A percentile compares a stretch with the other conserved stretches of the same genome.
Conservation (phyloP, 306 rosid genomes). For the Neltuma alba region DNA sequence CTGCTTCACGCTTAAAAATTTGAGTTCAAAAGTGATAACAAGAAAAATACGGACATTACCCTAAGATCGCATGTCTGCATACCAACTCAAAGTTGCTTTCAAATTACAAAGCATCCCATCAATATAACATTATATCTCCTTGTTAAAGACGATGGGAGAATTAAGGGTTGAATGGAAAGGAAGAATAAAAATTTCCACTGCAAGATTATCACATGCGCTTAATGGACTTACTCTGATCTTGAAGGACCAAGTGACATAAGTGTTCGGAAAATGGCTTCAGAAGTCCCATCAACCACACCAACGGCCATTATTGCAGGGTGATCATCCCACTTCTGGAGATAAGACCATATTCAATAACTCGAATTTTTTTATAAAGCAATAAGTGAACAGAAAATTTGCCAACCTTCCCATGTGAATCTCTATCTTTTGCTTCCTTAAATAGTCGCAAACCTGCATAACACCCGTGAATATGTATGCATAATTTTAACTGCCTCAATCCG, state of each 20-base stretch:
- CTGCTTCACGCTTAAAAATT: conserved; percentile 13
- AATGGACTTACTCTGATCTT: conserved; percentile 86
- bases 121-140: conserved; percentile 21
- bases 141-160: background rate
- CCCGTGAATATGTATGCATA: conserved; percentile 25
- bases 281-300: conserved; percentile 87
- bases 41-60: too few relatives aligned
- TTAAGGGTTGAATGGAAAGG: background rate
- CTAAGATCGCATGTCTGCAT: background rate
- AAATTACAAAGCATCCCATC: background rate
- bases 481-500: conserved; percentile 33
- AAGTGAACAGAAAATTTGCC: conserved; percentile 26
- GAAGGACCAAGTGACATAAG: conserved; percentile 92
- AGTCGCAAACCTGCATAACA: conserved; percentile 73
- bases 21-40: background rate
- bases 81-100: conserved; percentile 21
- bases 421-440: conserved; percentile 88
- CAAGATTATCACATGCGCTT: conserved; percentile 20
- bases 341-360: conserved; percentile 27
- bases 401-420: conserved; percentile 76
- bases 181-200: conserved; percentile 25
- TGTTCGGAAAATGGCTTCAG: conserved; percentile 91
- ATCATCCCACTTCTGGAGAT: conserved; percentile 87
- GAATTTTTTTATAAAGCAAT: conserved; percentile 30
- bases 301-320: conserved; percentile 99